Evolutionary conservation across 2,329 filamentous ascomycete species (phyloP), one percentile per base, ranked within the genome.

Genomic region (Hortaea sp.): DNA sequence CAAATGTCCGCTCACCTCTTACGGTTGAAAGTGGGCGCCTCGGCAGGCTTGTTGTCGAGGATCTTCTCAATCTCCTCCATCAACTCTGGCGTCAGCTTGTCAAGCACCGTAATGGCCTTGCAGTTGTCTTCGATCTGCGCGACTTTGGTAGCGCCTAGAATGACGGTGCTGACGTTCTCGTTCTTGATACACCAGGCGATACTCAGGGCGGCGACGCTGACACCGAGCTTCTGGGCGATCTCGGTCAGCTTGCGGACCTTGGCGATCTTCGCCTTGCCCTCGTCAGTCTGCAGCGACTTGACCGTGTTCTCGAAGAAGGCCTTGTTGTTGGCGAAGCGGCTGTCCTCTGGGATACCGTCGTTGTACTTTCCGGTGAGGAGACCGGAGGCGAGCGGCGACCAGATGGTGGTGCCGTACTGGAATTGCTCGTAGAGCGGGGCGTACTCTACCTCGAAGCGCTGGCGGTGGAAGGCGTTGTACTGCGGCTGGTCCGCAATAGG

Each of bases 331-430:
- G 75, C 75, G 55, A 79, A 79, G 32, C 79, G 76, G 35, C 76
- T 80, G 57, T 73, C 77, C 55, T 77, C 71, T 11, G 77, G 76
- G 45, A 81, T 76, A 45, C 77, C 77, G 51, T 79, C 70, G 62
- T 80, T 79, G 70, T 82, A 81, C 65, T 81, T 82, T 57, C 78
- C 78, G 6, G 75, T 80, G 45, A 82, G 62, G 35, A 81, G 63
- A 47, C 78, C 78, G 29, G 69, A 74, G 41, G 72, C 74, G 7
- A 79, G 67, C 13, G 77, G 75, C 20, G 66, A 71, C 72, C 74
- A 78, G 60, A 74, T 73, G 43, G 71, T 75, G 37, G 76, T 77
- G 41, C 40, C 77, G 56, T 77, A 76, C 50, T 74, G 64, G 67
- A 72, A 75, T 57, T 78, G 71, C 49, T 76, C 62, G 64, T 70